Evolutionary conservation across 129 eudicot species (phyloP).

Genomic region (Flaveria linearis): DNA sequence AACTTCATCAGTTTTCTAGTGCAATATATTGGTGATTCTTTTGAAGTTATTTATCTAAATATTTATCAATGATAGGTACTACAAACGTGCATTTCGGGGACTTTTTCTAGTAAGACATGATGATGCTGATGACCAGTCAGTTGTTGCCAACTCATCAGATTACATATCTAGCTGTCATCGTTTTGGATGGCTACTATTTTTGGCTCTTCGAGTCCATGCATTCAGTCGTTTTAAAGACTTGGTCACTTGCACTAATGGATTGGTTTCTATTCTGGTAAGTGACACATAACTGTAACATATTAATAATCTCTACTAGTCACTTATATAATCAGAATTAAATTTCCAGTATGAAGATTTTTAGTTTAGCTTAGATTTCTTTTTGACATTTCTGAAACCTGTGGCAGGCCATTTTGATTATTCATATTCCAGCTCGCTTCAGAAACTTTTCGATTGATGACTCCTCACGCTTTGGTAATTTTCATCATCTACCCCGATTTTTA

Average conservation of each 20-base stretch:
- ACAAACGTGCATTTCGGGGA: conserved; percentile 58
- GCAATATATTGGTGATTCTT: conserved; percentile 1
- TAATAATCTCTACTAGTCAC: background rate
- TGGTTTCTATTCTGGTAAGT: conserved; percentile 89
- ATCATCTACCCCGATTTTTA: background rate
- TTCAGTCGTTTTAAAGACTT: conserved; percentile 82
- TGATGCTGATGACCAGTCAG: conserved; percentile 38
- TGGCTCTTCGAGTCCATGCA: conserved; percentile 83
- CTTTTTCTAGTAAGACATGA: conserved; percentile 51
- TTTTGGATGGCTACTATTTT: conserved; percentile 94
- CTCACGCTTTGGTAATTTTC: conserved; percentile 63
- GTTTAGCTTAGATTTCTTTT: background rate
- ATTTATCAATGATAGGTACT: conserved; percentile 45
- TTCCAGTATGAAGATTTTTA: background rate
- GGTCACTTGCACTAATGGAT: conserved; percentile 86
- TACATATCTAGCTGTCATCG: conserved; percentile 58
- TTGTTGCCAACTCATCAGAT: conserved; percentile 29
- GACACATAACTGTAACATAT: background rate
- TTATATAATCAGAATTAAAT: background rate
- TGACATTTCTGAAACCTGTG: conserved; percentile 31
- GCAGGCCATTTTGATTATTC: conserved; percentile 94
- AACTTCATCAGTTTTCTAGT: conserved; percentile 3
- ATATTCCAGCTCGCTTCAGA: conserved; percentile 71
- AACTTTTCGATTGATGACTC: conserved; percentile 55
- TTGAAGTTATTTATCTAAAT: background rate